A percentile compares a stretch with the other conserved stretches of the same genome.
Evolutionary conservation across 306 rosid genomes (phyloP).

Genomic region (Vigna trinervia): DNA sequence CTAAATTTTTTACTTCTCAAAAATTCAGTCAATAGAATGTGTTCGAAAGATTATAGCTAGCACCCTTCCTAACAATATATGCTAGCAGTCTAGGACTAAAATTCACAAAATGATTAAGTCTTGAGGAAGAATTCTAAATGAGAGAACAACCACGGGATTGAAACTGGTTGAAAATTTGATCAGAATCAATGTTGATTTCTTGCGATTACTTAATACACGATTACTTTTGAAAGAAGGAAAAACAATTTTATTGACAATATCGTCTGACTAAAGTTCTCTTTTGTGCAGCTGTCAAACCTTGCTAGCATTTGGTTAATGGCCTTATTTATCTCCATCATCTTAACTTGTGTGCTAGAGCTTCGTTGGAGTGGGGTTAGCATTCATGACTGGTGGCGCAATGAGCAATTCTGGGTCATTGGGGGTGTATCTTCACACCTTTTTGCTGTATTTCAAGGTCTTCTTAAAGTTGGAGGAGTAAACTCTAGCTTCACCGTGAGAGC

Average conservation of each 20-base stretch:
- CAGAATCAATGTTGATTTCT: constrained; percentile 6
- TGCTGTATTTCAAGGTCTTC: constrained; percentile 92
- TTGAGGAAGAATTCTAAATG: background rate
- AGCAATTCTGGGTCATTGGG: constrained; percentile 97
- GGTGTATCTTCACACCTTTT: constrained; percentile 95
- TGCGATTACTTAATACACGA: background rate
- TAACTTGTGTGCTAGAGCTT: constrained; percentile 79
- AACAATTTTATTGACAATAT: constrained; percentile 25
- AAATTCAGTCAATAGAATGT: too few relatives aligned
- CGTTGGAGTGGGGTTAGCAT: constrained; percentile 92
- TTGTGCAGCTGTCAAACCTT: constrained; percentile 74
- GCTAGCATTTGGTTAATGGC: constrained; percentile 89
- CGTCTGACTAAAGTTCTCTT: constrained; percentile 33
- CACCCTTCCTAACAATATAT: too few relatives aligned
- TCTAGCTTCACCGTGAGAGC: constrained; percentile 66
- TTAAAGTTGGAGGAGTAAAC: constrained; percentile 79
- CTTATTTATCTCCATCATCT: constrained; percentile 77
- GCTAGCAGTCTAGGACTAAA: too few relatives aligned
- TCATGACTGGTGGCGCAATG: constrained; percentile 92
- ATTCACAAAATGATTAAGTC: background rate
- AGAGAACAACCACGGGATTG: background rate
- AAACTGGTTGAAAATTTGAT: constrained; percentile 6
- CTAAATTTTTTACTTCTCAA: too few relatives aligned
- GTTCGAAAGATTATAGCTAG: too few relatives aligned
- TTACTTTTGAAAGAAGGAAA: background rate